Evolutionary conservation across 805 yeast genomes (phyloP).

Genomic region (Tetrapisispora namnaoensis): DNA sequence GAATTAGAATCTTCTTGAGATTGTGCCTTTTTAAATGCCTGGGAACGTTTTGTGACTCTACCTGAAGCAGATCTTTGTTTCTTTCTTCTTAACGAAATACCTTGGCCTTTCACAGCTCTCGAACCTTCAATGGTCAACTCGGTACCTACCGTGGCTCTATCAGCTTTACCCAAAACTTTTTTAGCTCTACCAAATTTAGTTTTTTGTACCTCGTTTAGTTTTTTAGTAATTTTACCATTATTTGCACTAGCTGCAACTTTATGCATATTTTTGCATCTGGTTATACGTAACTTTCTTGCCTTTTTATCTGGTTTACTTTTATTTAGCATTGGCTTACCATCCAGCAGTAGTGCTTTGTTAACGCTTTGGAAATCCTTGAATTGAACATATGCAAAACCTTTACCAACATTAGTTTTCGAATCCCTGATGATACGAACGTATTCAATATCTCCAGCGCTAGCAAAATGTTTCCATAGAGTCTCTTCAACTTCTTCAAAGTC

Average conservation of each 20-base stretch:
- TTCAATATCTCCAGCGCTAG: conserved; percentile 60
- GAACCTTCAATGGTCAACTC: conserved; percentile 55
- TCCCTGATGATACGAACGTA: conserved; percentile 88
- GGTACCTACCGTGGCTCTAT: conserved; percentile 57
- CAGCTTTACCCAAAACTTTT: conserved; percentile 68
- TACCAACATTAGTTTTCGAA: conserved; percentile 86
- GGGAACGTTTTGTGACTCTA: conserved; percentile 37
- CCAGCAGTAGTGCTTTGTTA: conserved; percentile 66
- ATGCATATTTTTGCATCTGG: conserved; percentile 49
- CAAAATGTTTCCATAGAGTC: conserved; percentile 73
- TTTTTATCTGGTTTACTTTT: conserved; percentile 26
- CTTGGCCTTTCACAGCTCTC: conserved; percentile 63
- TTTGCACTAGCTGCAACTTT: conserved; percentile 9
- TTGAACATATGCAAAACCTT: conserved; percentile 95
- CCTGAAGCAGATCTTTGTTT: conserved; percentile 39
- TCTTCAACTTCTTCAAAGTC: conserved; percentile 93
- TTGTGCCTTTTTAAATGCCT: conserved; percentile 31
- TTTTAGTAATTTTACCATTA: conserved; percentile 15
- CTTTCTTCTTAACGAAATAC: conserved; percentile 51
- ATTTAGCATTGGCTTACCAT: conserved; percentile 48
- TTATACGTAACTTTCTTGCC: conserved; percentile 61
- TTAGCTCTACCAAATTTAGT: conserved; percentile 75
- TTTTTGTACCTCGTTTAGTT: conserved; percentile 54
- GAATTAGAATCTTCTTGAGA: neutral
- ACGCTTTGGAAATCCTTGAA: conserved; percentile 67